phyloP scores from a whole-genome alignment of 1,284 basidiomycete species.

The Filobasidium uniguttulatum region DNA sequence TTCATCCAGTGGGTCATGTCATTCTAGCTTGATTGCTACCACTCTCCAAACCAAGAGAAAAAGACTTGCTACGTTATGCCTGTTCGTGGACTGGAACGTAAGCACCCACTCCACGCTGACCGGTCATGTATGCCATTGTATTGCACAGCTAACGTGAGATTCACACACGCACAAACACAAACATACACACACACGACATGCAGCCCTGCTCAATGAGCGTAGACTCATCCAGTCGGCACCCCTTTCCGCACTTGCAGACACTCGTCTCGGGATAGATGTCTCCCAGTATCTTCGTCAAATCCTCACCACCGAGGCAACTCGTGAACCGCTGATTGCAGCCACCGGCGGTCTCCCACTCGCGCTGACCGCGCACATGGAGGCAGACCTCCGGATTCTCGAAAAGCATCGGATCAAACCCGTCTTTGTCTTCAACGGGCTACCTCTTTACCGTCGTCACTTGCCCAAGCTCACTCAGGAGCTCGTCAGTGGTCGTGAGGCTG shows the following conservation, averaged over 20 bases:
- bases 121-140: too few species aligned
- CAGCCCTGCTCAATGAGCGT: slow-evolving; percentile 72
- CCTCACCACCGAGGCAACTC: slow-evolving; percentile 55
- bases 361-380: slow-evolving; percentile 71
- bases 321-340: slow-evolving; percentile 82
- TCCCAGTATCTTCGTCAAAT: slow-evolving; percentile 75
- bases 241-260: slow-evolving; percentile 71
- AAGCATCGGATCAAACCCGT: slow-evolving; percentile 88
- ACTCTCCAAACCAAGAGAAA: too few species aligned
- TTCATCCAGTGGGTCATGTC: too few species aligned
- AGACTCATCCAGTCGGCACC: slow-evolving; percentile 73
- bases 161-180: too few species aligned
- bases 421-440: slow-evolving; percentile 85
- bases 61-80: slow-evolving; percentile 19
- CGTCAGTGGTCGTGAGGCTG: slow-evolving; percentile 24
- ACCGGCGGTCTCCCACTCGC: slow-evolving; percentile 85
- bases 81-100: slow-evolving; percentile 30
- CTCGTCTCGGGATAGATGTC: slow-evolving; percentile 93
- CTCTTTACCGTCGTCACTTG: slow-evolving; percentile 18
- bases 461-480: slow-evolving; percentile 56
- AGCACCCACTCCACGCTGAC: slow-evolving; percentile 8
- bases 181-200: neutral
- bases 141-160: too few species aligned
- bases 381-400: slow-evolving; percentile 79
- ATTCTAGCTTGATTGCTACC: too few species aligned